Evolutionary conservation across 768 basidiomycete species (phyloP), one percentile per base, ranked within the genome.

Genomic region (Hericium erinaceus): DNA sequence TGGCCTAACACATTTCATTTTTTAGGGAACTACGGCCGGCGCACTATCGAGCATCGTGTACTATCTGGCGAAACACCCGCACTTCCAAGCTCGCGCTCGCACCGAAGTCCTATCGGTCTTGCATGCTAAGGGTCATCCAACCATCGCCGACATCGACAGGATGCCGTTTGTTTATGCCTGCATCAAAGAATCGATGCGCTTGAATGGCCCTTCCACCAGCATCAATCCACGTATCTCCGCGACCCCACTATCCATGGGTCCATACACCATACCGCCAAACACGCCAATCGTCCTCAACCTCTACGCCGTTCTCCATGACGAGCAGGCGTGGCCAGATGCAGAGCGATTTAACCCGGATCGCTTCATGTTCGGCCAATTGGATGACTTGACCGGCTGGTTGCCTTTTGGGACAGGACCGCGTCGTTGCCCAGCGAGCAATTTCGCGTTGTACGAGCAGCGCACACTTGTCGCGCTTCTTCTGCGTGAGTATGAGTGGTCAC

Each of bases 401-500:
- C 49, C 49, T 24, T 51, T 51, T 8, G 49, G 49, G 15, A 51
- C 24, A 0, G 49, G 49, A 16, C 24, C 49, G 49, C 49, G 49
- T 13, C 49, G 49, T 7, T 51, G 49, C 49, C 49, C 49, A 8
- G 49, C 49, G 9, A 51, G 22, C 24, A 51, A 63, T 60, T 68
- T 68, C 58, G 64, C 67, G 16, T 48, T 65, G 24, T 66, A 64
- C 58, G 67, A 73, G 67, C 70, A 70, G 64, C 66, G 72, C 26
- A 69, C 70, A 11, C 61, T 74, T 12, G 46, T 67, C 8, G 65
- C 68, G 53, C 73, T 74, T 69, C 61, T 74, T 15, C 62, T 74
- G 12, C 56, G 64, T 12, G 57, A 66, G n/a, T 75, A 69, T 54
- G 63, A 72, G 53, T 73, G 72, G 72, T 50, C 55, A 6, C 64